A percentile compares a stretch with the other conserved stretches of the same genome.
These are phyloP conservation scores for Penicillium goetzii DNA, from an alignment of 495 filamentous ascomycete species.

Conservation along the genomic window DNA sequence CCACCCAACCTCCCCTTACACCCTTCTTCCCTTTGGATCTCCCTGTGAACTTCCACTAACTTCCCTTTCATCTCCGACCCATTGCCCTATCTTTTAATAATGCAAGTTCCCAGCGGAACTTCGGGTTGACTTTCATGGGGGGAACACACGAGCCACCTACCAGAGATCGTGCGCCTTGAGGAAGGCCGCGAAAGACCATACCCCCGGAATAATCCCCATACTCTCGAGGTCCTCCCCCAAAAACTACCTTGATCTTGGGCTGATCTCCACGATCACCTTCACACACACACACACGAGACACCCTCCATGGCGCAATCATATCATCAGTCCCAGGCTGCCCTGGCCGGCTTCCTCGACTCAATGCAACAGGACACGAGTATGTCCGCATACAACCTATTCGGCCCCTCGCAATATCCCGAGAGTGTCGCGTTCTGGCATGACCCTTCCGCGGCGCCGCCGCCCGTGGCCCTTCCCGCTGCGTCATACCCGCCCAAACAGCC, in stretches of 20 bases:
- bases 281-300: not conserved
- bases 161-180: not conserved
- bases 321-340: conserved; percentile 38
- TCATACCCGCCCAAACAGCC: conserved; percentile 38
- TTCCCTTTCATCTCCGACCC: not conserved
- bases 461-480: conserved; percentile 29
- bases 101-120: conserved; percentile 19
- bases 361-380: conserved; percentile 35
- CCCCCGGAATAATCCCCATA: conserved; percentile 6
- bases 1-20: conserved; percentile 18
- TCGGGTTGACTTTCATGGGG: conserved; percentile 23
- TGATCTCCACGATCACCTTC: not conserved
- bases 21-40: not conserved
- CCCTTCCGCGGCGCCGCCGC: conserved; percentile 31
- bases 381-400: conserved; percentile 44
- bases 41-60: conserved; percentile 4
- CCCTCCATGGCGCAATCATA: conserved; percentile 43
- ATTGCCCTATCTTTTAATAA: conserved; percentile 6
- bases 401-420: conserved; percentile 44
- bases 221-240: not conserved
- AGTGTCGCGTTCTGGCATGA: conserved; percentile 51
- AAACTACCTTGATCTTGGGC: not conserved
- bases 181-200: not conserved
- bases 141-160: conserved; percentile 15
- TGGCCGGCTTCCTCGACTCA: conserved; percentile 38